A percentile compares a stretch with the other conserved stretches of the same genome.
Conservation (phyloP, 2,329 filamentous ascomycete genomes). For the Clonostachys chloroleuca region DNA sequence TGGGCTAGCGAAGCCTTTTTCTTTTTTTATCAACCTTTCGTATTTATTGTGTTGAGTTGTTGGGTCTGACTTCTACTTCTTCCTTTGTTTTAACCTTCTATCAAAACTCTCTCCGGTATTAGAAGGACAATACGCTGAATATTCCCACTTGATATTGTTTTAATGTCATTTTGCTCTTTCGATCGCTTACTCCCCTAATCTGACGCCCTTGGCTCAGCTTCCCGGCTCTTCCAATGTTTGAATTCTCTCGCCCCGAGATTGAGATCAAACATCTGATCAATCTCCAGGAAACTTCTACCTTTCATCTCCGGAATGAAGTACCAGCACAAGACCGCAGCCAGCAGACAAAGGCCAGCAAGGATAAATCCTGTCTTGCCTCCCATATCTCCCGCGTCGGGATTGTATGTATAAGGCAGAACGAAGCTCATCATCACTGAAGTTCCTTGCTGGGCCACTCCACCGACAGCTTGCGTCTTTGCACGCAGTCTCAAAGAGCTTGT, state of each 20-base stretch:
- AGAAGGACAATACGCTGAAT: no score
- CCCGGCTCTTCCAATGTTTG: not conserved
- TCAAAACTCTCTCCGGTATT: no score
- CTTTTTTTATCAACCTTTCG: no score
- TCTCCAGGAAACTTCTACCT: constrained; percentile 34
- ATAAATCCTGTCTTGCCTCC: constrained; percentile 33
- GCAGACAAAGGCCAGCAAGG: constrained; percentile 22
- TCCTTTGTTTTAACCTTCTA: no score
- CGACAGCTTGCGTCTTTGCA: constrained; percentile 24
- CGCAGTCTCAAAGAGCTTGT: constrained; percentile 13
- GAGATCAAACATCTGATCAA: constrained; percentile 29
- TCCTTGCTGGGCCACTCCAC: constrained; percentile 30
- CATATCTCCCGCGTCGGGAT: constrained; percentile 23
- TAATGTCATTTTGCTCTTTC: no score
- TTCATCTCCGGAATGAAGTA: constrained; percentile 44
- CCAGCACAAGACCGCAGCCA: constrained; percentile 26
- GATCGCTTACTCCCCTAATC: no score
- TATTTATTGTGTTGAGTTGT: no score
- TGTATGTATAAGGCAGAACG: constrained; percentile 18
- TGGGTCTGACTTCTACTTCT: no score
- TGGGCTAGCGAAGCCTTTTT: no score
- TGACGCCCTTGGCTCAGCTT: no score
- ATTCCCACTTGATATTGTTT: no score
- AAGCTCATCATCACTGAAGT: constrained; percentile 20
- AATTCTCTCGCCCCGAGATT: constrained; percentile 3